Conservation (phyloP, 176 grass and related monocot species). For the Aegilops bicornis region DNA sequence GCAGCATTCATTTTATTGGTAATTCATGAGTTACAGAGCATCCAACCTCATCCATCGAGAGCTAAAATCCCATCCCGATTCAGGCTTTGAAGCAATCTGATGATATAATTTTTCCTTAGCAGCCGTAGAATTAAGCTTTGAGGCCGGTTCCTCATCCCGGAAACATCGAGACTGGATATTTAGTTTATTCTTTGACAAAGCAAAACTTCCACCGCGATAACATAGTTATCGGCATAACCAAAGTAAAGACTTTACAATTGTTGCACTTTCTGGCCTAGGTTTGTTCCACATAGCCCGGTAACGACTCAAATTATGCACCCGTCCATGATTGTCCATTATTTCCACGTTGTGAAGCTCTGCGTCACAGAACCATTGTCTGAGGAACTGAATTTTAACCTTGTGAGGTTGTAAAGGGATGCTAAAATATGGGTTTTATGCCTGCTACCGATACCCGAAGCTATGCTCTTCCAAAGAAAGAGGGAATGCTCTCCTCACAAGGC, state of each 20-base stretch:
- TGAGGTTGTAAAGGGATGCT: slow-evolving; percentile 17
- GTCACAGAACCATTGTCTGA: slow-evolving; percentile 3
- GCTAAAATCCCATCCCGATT: slow-evolving; percentile 99
- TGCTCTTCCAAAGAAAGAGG: slow-evolving; percentile 89
- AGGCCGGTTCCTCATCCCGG: slow-evolving; percentile 72
- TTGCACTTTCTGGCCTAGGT: slow-evolving; percentile 91
- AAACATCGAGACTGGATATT: not conserved
- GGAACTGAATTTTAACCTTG: slow-evolving; percentile 14
- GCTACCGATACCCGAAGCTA: slow-evolving; percentile 88
- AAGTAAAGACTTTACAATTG: slow-evolving; percentile 44
- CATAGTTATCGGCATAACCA: not conserved
- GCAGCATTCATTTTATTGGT: not conserved
- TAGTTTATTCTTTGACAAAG: not conserved
- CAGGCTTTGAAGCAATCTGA: slow-evolving; percentile 85
- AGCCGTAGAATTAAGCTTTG: slow-evolving; percentile 44
- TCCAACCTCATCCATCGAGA: slow-evolving; percentile 98
- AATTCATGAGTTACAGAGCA: not conserved
- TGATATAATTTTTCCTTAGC: slow-evolving; percentile 69
- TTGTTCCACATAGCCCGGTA: slow-evolving; percentile 91
- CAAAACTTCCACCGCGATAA: not conserved
- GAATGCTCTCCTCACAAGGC: slow-evolving; percentile 52
- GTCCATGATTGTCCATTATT: slow-evolving; percentile 58
- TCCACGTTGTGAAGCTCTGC: slow-evolving; percentile 79
- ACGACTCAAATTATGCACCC: slow-evolving; percentile 54
- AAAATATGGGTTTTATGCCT: not conserved